phyloP scores from a whole-genome alignment of 768 basidiomycete species.

The Lepiota brunneoincarnata region DNA sequence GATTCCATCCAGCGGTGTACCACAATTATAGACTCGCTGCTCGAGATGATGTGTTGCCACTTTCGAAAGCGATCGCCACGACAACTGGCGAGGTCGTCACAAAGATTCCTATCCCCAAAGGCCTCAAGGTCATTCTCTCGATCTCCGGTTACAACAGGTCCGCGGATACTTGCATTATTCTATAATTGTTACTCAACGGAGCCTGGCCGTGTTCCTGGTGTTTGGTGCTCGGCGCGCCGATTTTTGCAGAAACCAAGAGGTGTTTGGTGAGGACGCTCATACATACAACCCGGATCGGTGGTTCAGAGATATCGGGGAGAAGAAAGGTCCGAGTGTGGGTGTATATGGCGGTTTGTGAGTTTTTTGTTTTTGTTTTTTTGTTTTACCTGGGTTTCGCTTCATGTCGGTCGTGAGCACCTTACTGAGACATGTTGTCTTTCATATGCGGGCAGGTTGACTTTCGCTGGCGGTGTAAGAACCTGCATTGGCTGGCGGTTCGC shows the following conservation, averaged over 20 bases:
- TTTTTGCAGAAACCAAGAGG: constrained; percentile 30
- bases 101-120: constrained; percentile 50
- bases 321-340: constrained; percentile 41
- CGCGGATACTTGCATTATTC: neutral
- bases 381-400: neutral
- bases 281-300: constrained; percentile 49
- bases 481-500: constrained; percentile 54
- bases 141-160: constrained; percentile 56
- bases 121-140: constrained; percentile 45
- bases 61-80: constrained; percentile 48
- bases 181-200: neutral
- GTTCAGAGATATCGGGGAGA: constrained; percentile 34
- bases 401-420: neutral
- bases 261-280: constrained; percentile 48
- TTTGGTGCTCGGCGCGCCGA: neutral
- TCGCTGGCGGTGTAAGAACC: constrained; percentile 43
- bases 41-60: constrained; percentile 56
- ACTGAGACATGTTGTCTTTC: too few species aligned
- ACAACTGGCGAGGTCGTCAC: constrained; percentile 40
- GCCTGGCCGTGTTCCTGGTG: neutral
- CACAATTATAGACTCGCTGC: constrained; percentile 36
- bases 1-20: constrained; percentile 39
- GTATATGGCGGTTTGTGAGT: constrained; percentile 48
- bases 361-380: neutral
- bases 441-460: constrained; percentile 33